A percentile compares a stretch with the other conserved stretches of the same genome.
These are phyloP conservation scores for Claviceps purpurea DNA, from an alignment of 2,329 filamentous ascomycete genomes.

Conservation along the genomic window DNA sequence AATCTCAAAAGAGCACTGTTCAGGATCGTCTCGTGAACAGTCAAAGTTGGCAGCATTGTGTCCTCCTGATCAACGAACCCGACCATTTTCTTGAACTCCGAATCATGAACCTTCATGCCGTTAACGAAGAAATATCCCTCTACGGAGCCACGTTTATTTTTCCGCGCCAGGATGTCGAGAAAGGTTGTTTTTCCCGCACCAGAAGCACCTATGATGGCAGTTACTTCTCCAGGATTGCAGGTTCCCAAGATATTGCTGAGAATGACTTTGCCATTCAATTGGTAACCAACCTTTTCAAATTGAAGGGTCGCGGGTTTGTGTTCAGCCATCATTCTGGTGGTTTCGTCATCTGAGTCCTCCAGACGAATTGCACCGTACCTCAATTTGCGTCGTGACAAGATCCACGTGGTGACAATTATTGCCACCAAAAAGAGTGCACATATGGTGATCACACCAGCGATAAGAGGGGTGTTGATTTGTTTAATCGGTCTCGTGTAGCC, in stretches of 20 bases:
- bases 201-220: slow-evolving; percentile 96
- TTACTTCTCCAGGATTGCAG: slow-evolving; percentile 88
- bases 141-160: slow-evolving; percentile 80
- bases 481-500: slow-evolving; percentile 83
- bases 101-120: slow-evolving; percentile 73
- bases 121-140: slow-evolving; percentile 83
- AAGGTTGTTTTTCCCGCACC: slow-evolving; percentile 97
- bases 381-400: slow-evolving; percentile 62
- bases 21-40: slow-evolving; percentile 93
- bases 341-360: slow-evolving; percentile 83
- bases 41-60: slow-evolving; percentile 88
- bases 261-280: slow-evolving; percentile 78
- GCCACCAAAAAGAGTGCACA: slow-evolving; percentile 81
- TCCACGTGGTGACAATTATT: slow-evolving; percentile 74
- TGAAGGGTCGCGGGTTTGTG: slow-evolving; percentile 83
- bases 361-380: slow-evolving; percentile 64
- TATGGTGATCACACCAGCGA: slow-evolving; percentile 81
- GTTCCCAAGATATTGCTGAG: slow-evolving; percentile 68
- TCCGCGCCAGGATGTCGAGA: slow-evolving; percentile 85
- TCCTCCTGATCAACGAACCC: slow-evolving; percentile 98
- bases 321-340: slow-evolving; percentile 72
- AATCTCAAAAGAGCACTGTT: slow-evolving; percentile 85
- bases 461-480: slow-evolving; percentile 91
- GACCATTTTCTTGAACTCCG: slow-evolving; percentile 80
- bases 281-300: slow-evolving; percentile 80